Evolutionary conservation across 2,329 filamentous ascomycete species (phyloP).

Genomic region (Diaporthe ilicicola): DNA sequence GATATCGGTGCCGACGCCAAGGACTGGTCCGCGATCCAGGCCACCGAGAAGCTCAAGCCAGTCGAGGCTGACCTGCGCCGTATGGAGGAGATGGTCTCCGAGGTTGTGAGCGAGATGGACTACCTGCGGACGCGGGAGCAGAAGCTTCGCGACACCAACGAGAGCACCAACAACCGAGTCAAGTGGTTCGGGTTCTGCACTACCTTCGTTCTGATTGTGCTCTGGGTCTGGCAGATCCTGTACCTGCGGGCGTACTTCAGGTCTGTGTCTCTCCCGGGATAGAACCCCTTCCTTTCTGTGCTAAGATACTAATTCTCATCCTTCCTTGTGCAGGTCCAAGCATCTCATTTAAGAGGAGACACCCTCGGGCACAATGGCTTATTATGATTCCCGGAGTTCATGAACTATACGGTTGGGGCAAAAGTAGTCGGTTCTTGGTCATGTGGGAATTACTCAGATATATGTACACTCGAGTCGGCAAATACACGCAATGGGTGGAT

Average conservation of each 20-base stretch:
- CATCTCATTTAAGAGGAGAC: constrained; percentile 66
- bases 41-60: constrained; percentile 96
- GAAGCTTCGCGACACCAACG: constrained; percentile 96
- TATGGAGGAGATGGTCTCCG: constrained; percentile 88
- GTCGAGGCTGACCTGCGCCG: constrained; percentile 93
- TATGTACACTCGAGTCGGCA: constrained; percentile 28
- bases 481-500: constrained; percentile 20
- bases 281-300: too few species aligned
- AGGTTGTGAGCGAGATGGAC: constrained; percentile 95
- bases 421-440: constrained; percentile 27
- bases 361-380: constrained; percentile 31
- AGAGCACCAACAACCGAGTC: constrained; percentile 98
- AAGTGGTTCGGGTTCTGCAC: constrained; percentile 98
- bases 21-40: constrained; percentile 97
- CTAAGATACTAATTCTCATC: constrained; percentile 22
- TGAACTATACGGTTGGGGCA: constrained; percentile 28
- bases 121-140: constrained; percentile 91
- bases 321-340: constrained; percentile 62
- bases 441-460: constrained; percentile 21
- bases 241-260: constrained; percentile 98
- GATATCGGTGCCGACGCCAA: constrained; percentile 97
- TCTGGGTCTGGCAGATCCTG: constrained; percentile 97
- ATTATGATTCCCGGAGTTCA: constrained; percentile 35
- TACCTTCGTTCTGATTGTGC: constrained; percentile 86
- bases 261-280: constrained; percentile 46